Percentiles rank a stretch among this genome's conserved stretches.
These are phyloP conservation scores for Hypoxylon sp. DNA, from an alignment of 2,329 filamentous ascomycete genomes.

Conservation along the genomic window DNA sequence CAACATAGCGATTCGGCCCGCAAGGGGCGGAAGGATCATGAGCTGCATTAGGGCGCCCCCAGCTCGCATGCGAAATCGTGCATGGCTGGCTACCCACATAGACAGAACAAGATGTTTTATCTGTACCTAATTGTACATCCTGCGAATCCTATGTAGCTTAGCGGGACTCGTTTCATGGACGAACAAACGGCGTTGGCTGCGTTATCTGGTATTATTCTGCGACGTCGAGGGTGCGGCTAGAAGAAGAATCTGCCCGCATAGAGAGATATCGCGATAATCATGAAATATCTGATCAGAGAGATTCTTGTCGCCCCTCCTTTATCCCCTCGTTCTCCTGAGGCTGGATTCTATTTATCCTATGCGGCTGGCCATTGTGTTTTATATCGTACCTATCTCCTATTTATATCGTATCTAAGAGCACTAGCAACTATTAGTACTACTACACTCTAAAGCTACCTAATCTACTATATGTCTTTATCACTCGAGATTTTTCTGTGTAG, in stretches of 20 bases:
- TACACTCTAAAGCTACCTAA: neutral
- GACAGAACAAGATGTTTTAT: conserved; percentile 3
- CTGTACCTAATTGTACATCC: neutral
- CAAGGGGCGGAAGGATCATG: conserved; percentile 41
- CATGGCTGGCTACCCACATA: conserved; percentile 3
- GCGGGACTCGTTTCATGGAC: conserved; percentile 7
- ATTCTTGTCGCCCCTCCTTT: conserved; percentile 7
- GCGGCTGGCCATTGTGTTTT: no score
- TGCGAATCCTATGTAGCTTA: neutral
- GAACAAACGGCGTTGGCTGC: conserved; percentile 1
- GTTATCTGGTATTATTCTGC: conserved; percentile 11
- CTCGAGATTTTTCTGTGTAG: neutral
- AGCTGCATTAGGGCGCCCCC: conserved; percentile 29
- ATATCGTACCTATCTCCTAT: neutral
- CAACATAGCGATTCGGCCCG: conserved; percentile 42
- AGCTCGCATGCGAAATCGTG: conserved; percentile 7
- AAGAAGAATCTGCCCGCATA: neutral
- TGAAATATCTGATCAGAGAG: conserved; percentile 14
- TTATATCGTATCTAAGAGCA: no score
- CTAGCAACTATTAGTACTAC: neutral
- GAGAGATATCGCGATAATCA: conserved; percentile 6
- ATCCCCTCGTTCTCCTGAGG: neutral
- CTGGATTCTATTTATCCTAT: conserved; percentile 1
- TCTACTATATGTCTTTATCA: neutral
- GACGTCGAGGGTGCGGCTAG: conserved; percentile 23